Conservation (phyloP, 1,139 yeast species). For the Saccharomyces hybrid region DNA sequence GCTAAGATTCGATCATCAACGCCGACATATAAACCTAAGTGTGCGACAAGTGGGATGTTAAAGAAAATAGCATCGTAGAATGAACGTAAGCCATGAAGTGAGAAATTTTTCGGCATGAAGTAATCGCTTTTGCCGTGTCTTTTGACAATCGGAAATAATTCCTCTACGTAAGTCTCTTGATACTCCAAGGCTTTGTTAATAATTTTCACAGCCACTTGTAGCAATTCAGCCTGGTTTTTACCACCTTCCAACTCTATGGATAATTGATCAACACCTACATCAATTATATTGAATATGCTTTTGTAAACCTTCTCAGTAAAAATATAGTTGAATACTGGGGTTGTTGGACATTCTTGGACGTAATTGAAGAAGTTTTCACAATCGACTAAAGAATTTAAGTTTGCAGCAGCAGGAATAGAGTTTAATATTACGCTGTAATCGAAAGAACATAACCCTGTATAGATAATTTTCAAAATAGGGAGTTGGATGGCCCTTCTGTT, state of each 20-base stretch:
- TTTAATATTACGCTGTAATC: slow-evolving; percentile 56
- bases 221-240: slow-evolving; percentile 32
- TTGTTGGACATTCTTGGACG: slow-evolving; percentile 56
- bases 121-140: slow-evolving; percentile 28
- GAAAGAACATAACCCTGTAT: slow-evolving; percentile 47
- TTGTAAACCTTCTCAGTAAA: slow-evolving; percentile 51
- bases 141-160: slow-evolving; percentile 38
- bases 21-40: slow-evolving; percentile 62
- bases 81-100: slow-evolving; percentile 54
- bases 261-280: slow-evolving; percentile 49
- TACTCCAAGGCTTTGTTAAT: slow-evolving; percentile 44
- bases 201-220: slow-evolving; percentile 37
- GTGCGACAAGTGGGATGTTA: slow-evolving; percentile 60
- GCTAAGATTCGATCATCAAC: slow-evolving; percentile 45
- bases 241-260: slow-evolving; percentile 35
- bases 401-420: slow-evolving; percentile 42
- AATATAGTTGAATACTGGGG: slow-evolving; percentile 52
- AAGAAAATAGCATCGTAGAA: slow-evolving; percentile 66
- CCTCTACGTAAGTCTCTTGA: slow-evolving; percentile 50
- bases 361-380: slow-evolving; percentile 36
- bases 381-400: slow-evolving; percentile 44
- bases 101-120: slow-evolving; percentile 45
- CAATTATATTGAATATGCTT: slow-evolving; percentile 48
- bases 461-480: slow-evolving; percentile 45
- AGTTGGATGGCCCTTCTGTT: slow-evolving; percentile 45